Evolutionary conservation across 2,329 filamentous ascomycete genomes (phyloP).

Genomic region (Colletotrichum sansevieriae): DNA sequence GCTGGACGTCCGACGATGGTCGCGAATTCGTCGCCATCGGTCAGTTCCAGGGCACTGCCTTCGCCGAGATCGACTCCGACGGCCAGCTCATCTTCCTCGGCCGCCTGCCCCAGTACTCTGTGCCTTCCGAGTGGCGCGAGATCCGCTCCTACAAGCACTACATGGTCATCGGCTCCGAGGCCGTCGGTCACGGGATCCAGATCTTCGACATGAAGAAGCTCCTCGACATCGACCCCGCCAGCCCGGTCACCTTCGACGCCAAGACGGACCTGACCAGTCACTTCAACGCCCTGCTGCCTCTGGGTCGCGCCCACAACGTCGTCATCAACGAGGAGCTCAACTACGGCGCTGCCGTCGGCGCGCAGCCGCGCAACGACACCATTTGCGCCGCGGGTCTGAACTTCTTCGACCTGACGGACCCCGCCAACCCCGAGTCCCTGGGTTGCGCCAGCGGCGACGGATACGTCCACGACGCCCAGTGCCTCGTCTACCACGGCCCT

Average conservation of each 20-base stretch:
- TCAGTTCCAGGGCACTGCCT: constrained; percentile 59
- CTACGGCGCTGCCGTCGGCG: constrained; percentile 61
- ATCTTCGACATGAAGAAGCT: constrained; percentile 73
- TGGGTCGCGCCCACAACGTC: constrained; percentile 59
- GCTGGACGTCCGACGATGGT: constrained; percentile 61
- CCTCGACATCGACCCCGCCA: constrained; percentile 57
- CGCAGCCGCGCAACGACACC: constrained; percentile 52
- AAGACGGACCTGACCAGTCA: constrained; percentile 50
- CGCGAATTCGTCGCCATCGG: constrained; percentile 61
- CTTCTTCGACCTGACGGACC: constrained; percentile 69
- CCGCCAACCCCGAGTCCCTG: constrained; percentile 63
- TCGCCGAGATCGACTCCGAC: constrained; percentile 57
- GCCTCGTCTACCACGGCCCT: constrained; percentile 66
- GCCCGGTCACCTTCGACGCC: constrained; percentile 49
- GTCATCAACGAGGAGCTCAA: constrained; percentile 62
- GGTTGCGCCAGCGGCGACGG: constrained; percentile 68
- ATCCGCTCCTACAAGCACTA: constrained; percentile 53
- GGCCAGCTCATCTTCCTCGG: constrained; percentile 60
- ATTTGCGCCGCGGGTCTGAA: constrained; percentile 65
- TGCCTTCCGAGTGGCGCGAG: constrained; percentile 49
- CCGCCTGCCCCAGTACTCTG: constrained; percentile 48
- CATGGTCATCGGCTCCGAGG: constrained; percentile 56
- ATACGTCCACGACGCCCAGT: constrained; percentile 73
- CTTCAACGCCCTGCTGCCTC: constrained; percentile 48
- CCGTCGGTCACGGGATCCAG: constrained; percentile 66